phyloP scores from a whole-genome alignment of 2,329 filamentous ascomycete species.

The Phyllachora maydis region DNA sequence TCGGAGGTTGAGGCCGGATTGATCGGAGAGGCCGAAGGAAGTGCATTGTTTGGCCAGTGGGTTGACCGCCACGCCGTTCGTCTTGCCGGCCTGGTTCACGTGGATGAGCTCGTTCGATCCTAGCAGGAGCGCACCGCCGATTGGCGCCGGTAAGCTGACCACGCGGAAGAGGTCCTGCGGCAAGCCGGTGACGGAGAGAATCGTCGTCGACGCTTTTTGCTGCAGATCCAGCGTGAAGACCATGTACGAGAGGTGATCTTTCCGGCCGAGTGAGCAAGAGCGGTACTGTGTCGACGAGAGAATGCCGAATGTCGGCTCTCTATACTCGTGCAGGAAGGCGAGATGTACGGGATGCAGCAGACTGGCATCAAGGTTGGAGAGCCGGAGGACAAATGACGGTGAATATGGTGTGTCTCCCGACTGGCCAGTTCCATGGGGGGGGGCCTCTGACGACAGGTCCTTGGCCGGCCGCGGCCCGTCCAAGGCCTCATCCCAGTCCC shows the following conservation, averaged over 20 bases:
- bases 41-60: conserved; percentile 69
- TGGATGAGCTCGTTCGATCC: conserved; percentile 86
- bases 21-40: conserved; percentile 68
- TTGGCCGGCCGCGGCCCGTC: conserved; percentile 44
- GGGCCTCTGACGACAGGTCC: conserved; percentile 16
- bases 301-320: conserved; percentile 92
- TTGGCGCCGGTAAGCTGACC: conserved; percentile 62
- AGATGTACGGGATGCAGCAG: conserved; percentile 81
- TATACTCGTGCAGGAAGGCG: conserved; percentile 87
- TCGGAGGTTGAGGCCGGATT: conserved; percentile 58
- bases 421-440: conserved; percentile 21
- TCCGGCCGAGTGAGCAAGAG: conserved; percentile 62
- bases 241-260: conserved; percentile 73
- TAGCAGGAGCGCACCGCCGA: conserved; percentile 73
- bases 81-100: conserved; percentile 85
- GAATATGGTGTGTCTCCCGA: conserved; percentile 56
- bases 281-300: conserved; percentile 57
- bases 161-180: conserved; percentile 77
- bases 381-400: conserved; percentile 78
- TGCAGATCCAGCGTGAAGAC: conserved; percentile 91
- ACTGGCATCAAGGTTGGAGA: conserved; percentile 72
- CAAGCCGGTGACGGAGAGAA: conserved; percentile 67
- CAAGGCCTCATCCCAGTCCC: conserved; percentile 70
- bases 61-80: conserved; percentile 84
- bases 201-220: conserved; percentile 79